Conservation (phyloP, 176 grass and related monocot species). For the Tillandsia leiboldiana region DNA sequence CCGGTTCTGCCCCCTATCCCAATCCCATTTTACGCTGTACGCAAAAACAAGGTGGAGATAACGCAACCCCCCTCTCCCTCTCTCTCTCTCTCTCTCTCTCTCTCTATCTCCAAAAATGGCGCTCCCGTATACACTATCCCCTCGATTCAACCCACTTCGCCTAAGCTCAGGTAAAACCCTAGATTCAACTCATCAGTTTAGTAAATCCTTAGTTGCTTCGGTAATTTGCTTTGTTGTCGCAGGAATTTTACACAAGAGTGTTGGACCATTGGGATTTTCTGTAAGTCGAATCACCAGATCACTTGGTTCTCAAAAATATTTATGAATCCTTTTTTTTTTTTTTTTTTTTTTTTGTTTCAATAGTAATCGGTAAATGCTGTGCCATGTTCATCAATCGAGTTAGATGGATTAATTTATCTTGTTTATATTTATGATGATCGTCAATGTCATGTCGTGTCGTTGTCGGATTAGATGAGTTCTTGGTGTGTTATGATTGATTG, state of each 20-base stretch:
- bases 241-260: slow-evolving; percentile 7
- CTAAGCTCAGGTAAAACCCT: background rate
- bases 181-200: background rate
- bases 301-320: background rate
- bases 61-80: background rate
- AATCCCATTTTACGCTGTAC: background rate
- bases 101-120: background rate
- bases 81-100: background rate
- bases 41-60: background rate
- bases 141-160: background rate
- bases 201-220: no score
- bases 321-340: no score
- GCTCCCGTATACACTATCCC: background rate
- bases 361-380: no score
- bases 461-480: no score
- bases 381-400: no score
- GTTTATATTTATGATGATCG: no score
- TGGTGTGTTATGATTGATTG: no score
- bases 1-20: no score
- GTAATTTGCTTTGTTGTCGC: background rate
- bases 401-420: no score
- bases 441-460: no score
- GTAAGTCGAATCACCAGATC: background rate
- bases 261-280: background rate
- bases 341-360: no score